Evolutionary conservation across 192 early-diverging fungal genomes (phyloP), one percentile per base, ranked within the genome.

Genomic region (Fimicolochytrium jonesii): DNA sequence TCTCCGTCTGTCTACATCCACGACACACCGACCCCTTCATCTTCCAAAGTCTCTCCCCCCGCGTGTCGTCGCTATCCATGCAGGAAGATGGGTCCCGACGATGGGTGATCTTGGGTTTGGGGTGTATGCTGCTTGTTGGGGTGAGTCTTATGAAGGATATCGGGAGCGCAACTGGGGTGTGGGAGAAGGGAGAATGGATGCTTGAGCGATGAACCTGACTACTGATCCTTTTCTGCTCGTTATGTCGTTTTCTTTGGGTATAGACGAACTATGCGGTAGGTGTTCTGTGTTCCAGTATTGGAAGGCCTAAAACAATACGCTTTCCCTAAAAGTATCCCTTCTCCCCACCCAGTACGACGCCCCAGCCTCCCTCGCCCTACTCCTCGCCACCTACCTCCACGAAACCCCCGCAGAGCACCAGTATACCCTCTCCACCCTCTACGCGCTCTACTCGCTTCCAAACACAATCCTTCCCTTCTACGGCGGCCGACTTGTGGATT

Each of bases 401-500:
- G 61, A 39, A 3, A 47, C 45, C n/a, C 41, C 49, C 11, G 59
- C 75, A 20, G 69, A 74, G 20, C 75, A 64, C 56, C 69, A 77
- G 48, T 72, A 65, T 39, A 63, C 66, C 25, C 72, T 80, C 2
- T 75, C 77, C 51, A 28, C 70, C 11, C 56, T 82, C 43, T 86
- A 84, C 56, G 60, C 76, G 0, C 42, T 77, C 17, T 86, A 86
- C 67, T 78, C 80, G n/a, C 61, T 83, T 13, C 84, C 84, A 13
- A 86, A 86, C 66, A 79, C 81, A 36, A 56, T 84, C 53, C 73
- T 85, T 1, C 85, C 85, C 9, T 77, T 80, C 55, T 23, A 82
- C 11, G 78, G 82, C 6, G 84, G 84, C 9, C 69, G 67, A 6
- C 60, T 78, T 11, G 67, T 75, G 9, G 80, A 85, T 68, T 30